A percentile compares a stretch with the other conserved stretches of the same genome.
Conservation (phyloP, 2,329 filamentous ascomycete genomes). For the Colletotrichum higginsianum region DNA sequence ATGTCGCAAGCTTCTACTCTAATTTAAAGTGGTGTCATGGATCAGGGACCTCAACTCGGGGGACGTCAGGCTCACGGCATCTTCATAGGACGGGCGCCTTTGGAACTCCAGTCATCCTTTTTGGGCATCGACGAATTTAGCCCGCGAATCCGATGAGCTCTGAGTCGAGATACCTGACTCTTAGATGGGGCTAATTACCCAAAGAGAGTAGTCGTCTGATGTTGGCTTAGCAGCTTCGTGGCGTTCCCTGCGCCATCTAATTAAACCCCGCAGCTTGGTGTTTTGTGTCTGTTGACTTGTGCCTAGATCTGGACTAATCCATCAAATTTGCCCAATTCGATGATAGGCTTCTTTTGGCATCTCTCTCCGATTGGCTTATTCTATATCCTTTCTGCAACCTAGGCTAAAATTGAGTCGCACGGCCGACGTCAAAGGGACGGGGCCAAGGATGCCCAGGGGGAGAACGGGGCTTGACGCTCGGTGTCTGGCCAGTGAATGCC, state of each 20-base stretch:
- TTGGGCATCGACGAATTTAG: too few relatives aligned
- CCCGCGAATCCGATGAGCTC: not conserved
- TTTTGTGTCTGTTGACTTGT: not conserved
- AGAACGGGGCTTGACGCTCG: not conserved
- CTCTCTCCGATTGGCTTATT: not conserved
- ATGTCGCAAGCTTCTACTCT: not conserved
- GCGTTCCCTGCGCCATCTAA: not conserved
- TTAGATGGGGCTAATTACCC: conserved; percentile 6
- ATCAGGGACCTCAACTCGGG: not conserved
- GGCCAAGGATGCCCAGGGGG: too few relatives aligned
- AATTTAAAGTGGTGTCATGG: fast-evolving
- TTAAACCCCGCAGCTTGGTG: not conserved
- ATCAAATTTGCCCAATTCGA: conserved; percentile 23
- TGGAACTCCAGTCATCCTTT: too few relatives aligned
- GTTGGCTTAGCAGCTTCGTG: not conserved
- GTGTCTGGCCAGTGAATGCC: not conserved
- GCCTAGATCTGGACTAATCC: not conserved
- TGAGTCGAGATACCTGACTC: conserved; percentile 36
- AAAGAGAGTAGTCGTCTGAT: conserved; percentile 13
- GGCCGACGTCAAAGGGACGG: conserved; percentile 25
- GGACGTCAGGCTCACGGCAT: not conserved
- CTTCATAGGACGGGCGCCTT: too few relatives aligned
- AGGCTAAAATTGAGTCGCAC: conserved; percentile 19
- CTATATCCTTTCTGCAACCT: not conserved
- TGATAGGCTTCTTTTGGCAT: not conserved